Percentiles rank a stretch among this genome's conserved stretches.
Evolutionary conservation across 441 rosid genomes (phyloP).

Genomic region (Arabidopsis lyrata): DNA sequence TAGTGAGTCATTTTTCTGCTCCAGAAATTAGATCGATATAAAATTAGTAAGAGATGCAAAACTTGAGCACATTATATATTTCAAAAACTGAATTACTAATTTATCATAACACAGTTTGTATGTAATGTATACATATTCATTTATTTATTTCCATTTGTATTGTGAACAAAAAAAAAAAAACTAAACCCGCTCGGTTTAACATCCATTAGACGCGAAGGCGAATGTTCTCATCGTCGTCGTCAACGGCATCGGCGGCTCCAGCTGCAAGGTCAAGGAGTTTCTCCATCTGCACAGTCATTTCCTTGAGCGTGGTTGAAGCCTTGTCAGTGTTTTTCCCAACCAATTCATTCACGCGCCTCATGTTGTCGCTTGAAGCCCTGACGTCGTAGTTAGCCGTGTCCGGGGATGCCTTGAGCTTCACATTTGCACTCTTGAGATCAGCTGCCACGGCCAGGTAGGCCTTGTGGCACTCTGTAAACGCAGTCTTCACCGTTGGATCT

Average conservation of each 20-base stretch:
- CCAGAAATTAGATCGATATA: neutral
- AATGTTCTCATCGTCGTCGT: constrained; percentile 40
- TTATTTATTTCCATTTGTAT: neutral
- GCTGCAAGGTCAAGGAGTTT: constrained; percentile 40
- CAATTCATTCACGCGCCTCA: constrained; percentile 1
- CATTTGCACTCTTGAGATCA: constrained; percentile 30
- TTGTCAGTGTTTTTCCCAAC: constrained; percentile 26
- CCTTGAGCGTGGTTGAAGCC: constrained; percentile 30
- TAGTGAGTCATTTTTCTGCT: neutral
- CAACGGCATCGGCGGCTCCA: constrained; percentile 44
- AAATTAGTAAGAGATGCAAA: neutral
- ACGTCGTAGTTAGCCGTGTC: constrained; percentile 39
- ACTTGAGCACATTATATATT: constrained; percentile 1
- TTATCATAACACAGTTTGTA: constrained; percentile 23
- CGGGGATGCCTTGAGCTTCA: constrained; percentile 30
- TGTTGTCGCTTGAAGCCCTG: constrained; percentile 29
- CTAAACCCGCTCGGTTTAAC: neutral
- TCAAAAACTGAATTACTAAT: constrained; percentile 27
- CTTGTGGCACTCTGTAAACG: constrained; percentile 36
- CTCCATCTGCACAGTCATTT: constrained; percentile 40
- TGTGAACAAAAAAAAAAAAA: neutral
- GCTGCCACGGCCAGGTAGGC: constrained; percentile 27
- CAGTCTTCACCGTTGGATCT: constrained; percentile 18
- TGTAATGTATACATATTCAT: neutral
- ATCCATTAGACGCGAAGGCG: constrained; percentile 27